A percentile compares a stretch with the other conserved stretches of the same genome.
phyloP scores from a whole-genome alignment of 192 early-diverging fungal species.

The Podila epicladia region DNA sequence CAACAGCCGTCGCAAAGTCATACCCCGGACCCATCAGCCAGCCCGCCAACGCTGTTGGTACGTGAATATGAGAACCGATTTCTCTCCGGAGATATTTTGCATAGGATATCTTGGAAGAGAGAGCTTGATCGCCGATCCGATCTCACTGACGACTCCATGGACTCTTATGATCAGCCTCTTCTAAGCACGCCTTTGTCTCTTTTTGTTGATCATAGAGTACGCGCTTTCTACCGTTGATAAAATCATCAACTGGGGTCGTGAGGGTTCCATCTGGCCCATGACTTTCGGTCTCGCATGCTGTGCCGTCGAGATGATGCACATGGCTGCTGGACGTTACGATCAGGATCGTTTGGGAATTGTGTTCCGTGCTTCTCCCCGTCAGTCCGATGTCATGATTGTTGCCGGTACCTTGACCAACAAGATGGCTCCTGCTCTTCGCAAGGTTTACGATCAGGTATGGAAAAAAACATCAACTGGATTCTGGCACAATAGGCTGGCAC shows the following conservation, averaged over 20 bases:
- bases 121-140: background rate
- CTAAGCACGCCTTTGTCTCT: background rate
- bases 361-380: constrained; percentile 96
- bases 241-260: constrained; percentile 93
- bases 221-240: constrained; percentile 92
- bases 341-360: constrained; percentile 98
- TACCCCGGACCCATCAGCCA: constrained; percentile 49
- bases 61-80: background rate
- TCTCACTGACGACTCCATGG: background rate
- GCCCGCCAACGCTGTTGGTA: constrained; percentile 51
- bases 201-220: constrained; percentile 61
- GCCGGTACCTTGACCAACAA: constrained; percentile 99
- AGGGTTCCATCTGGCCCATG: constrained; percentile 92
- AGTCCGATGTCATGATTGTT: constrained; percentile 99
- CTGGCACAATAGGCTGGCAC: background rate
- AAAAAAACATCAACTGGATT: no score
- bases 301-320: constrained; percentile 99
- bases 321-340: constrained; percentile 95
- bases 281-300: constrained; percentile 85
- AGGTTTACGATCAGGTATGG: constrained; percentile 69
- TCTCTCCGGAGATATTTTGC: background rate
- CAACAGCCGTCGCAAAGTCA: constrained; percentile 50
- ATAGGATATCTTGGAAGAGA: background rate
- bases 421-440: constrained; percentile 88
- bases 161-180: background rate